Percentiles rank a stretch among this genome's conserved stretches.
These are phyloP conservation scores for Rhizopogon rudus DNA, from an alignment of 768 basidiomycete species.

Conservation along the genomic window DNA sequence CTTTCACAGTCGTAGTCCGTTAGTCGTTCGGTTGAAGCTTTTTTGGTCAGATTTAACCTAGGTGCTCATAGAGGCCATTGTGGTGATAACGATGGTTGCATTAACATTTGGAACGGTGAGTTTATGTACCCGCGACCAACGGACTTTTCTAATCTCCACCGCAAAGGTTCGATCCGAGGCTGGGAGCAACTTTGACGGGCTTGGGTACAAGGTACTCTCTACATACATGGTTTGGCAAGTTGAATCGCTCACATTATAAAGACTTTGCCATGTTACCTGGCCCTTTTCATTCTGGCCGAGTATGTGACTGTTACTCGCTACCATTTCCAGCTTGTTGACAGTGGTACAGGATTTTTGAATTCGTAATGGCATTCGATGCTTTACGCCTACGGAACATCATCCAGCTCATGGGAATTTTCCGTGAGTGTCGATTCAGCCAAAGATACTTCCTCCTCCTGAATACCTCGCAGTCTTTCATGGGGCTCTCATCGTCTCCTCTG, in stretches of 20 bases:
- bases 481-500: slow-evolving; percentile 68
- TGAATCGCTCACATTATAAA: slow-evolving; percentile 23
- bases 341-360: slow-evolving; percentile 63
- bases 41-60: background rate
- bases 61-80: slow-evolving; percentile 54
- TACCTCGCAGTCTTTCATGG: slow-evolving; percentile 54
- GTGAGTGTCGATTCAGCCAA: slow-evolving; percentile 34
- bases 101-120: slow-evolving; percentile 63
- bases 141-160: background rate
- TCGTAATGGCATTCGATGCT: slow-evolving; percentile 82
- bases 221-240: background rate
- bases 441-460: slow-evolving; percentile 2
- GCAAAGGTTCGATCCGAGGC: slow-evolving; percentile 42
- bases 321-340: background rate
- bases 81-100: slow-evolving; percentile 71
- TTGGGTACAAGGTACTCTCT: slow-evolving; percentile 47
- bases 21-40: slow-evolving; percentile 26
- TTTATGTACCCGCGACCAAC: slow-evolving; percentile 6
- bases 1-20: slow-evolving; percentile 51
- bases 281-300: slow-evolving; percentile 81
- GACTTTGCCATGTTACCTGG: slow-evolving; percentile 84
- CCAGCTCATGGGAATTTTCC: slow-evolving; percentile 67
- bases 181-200: slow-evolving; percentile 11
- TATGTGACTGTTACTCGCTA: slow-evolving; percentile 23
- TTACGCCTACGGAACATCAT: slow-evolving; percentile 73